Evolutionary conservation across 371 early-diverging fungal genomes (phyloP).

Genomic region (Mucor plumbeus): DNA sequence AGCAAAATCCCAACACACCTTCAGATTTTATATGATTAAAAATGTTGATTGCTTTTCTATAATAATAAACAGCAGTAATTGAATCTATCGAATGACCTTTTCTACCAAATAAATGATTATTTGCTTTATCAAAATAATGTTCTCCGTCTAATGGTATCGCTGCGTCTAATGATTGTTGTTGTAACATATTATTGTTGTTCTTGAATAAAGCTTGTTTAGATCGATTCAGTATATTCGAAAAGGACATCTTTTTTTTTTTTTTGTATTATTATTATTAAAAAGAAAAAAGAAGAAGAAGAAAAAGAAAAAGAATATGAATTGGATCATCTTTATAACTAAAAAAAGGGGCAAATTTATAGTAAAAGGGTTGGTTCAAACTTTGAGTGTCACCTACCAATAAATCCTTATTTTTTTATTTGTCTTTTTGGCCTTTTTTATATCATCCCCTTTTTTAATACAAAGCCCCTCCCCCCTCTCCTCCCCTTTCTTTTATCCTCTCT

Average conservation of each 20-base stretch:
- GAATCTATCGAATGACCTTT: slow-evolving; percentile 44
- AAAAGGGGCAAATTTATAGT: slow-evolving; percentile 14
- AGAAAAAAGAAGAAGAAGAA: slow-evolving; percentile 13
- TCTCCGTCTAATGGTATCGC: slow-evolving; percentile 19
- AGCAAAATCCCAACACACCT: slow-evolving; percentile 65
- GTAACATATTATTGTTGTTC: slow-evolving; percentile 1
- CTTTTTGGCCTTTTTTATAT: slow-evolving; percentile 5
- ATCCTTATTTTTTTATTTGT: slow-evolving; percentile 14
- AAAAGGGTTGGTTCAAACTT: slow-evolving; percentile 16
- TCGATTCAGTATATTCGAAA: slow-evolving; percentile 14
- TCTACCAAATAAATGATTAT: slow-evolving; percentile 62
- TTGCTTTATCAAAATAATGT: slow-evolving; percentile 48
- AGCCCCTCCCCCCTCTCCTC: not conserved
- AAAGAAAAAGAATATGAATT: slow-evolving; percentile 6
- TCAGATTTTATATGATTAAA: slow-evolving; percentile 48
- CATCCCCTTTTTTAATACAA: slow-evolving; percentile 7
- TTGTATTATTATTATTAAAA: not conserved
- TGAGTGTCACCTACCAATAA: slow-evolving; percentile 9
- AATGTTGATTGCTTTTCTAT: slow-evolving; percentile 43
- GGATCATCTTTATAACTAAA: not conserved
- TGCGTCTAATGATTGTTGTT: slow-evolving; percentile 8
- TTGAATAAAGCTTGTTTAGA: slow-evolving; percentile 16
- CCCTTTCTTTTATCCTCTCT: slow-evolving; percentile 8
- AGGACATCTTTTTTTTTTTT: not conserved
- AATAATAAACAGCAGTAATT: slow-evolving; percentile 49